Conservation (phyloP, 2,329 filamentous ascomycete species). For the Magnaporthales sp. region DNA sequence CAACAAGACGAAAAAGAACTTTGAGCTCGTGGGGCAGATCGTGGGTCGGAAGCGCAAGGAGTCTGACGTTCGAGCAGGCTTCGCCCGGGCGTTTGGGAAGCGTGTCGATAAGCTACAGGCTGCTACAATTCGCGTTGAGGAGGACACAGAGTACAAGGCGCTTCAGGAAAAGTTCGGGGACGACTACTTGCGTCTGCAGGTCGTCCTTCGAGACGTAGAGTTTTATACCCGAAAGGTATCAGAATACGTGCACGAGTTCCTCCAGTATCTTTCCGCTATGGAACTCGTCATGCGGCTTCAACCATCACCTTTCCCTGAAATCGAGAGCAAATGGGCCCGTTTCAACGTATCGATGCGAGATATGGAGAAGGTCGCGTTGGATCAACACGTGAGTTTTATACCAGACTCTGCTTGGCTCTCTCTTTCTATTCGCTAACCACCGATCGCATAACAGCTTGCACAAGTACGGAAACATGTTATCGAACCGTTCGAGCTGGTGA, state of each 20-base stretch:
- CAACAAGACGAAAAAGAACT: constrained; percentile 92
- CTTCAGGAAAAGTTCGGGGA: constrained; percentile 82
- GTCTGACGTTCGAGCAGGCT: constrained; percentile 73
- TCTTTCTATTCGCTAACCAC: constrained; percentile 10
- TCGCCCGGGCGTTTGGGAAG: constrained; percentile 85
- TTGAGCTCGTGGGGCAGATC: constrained; percentile 84
- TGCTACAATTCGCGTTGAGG: constrained; percentile 50
- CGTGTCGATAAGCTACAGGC: constrained; percentile 76
- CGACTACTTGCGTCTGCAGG: constrained; percentile 84
- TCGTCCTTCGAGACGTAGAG: constrained; percentile 89
- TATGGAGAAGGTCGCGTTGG: constrained; percentile 71
- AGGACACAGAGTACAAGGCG: constrained; percentile 75
- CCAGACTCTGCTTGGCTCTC: neutral
- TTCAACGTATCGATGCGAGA: constrained; percentile 85
- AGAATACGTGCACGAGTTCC: constrained; percentile 71
- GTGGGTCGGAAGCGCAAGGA: constrained; percentile 81
- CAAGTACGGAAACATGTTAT: constrained; percentile 77
- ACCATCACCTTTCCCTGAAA: constrained; percentile 67
- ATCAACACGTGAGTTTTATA: constrained; percentile 62
- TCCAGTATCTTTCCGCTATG: constrained; percentile 72
- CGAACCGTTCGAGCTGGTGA: constrained; percentile 44
- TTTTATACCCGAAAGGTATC: constrained; percentile 79
- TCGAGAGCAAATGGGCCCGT: constrained; percentile 90
- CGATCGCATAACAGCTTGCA: constrained; percentile 30
- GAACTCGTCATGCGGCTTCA: constrained; percentile 70